phyloP scores from a whole-genome alignment of 129 eudicot species.

The Arctium minus region DNA sequence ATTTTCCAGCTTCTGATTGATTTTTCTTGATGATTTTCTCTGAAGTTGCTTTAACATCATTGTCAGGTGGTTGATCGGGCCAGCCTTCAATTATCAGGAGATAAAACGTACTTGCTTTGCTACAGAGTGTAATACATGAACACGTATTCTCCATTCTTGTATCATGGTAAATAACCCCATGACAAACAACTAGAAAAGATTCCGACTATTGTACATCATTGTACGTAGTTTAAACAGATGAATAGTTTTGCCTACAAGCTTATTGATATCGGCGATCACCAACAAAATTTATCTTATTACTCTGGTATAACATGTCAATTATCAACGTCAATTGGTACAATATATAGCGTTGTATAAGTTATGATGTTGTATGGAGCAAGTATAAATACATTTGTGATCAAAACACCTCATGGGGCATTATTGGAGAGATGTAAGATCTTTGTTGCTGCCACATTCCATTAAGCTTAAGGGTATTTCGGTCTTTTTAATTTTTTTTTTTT shows the following conservation, averaged over 20 bases:
- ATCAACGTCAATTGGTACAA: too few relatives aligned
- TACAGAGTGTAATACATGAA: constrained; percentile 13
- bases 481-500: too few relatives aligned
- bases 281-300: too few relatives aligned
- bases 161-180: neutral
- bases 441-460: too few relatives aligned
- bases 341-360: too few relatives aligned
- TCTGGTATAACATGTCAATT: too few relatives aligned
- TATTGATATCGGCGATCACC: too few relatives aligned
- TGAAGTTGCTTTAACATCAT: constrained; percentile 10
- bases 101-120: constrained; percentile 53
- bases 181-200: neutral
- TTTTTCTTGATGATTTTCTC: neutral
- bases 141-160: neutral
- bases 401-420: too few relatives aligned
- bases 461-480: too few relatives aligned
- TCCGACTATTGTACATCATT: neutral
- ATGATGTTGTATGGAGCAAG: too few relatives aligned
- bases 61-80: constrained; percentile 51
- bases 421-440: too few relatives aligned
- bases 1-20: neutral
- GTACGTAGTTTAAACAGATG: constrained; percentile 6
- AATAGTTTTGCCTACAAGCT: neutral
- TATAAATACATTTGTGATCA: too few relatives aligned
- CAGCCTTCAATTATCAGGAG: constrained; percentile 39